These are phyloP conservation scores for Rutstroemia sp. DNA, from an alignment of 2,329 filamentous ascomycete species.

Conservation along the genomic window DNA sequence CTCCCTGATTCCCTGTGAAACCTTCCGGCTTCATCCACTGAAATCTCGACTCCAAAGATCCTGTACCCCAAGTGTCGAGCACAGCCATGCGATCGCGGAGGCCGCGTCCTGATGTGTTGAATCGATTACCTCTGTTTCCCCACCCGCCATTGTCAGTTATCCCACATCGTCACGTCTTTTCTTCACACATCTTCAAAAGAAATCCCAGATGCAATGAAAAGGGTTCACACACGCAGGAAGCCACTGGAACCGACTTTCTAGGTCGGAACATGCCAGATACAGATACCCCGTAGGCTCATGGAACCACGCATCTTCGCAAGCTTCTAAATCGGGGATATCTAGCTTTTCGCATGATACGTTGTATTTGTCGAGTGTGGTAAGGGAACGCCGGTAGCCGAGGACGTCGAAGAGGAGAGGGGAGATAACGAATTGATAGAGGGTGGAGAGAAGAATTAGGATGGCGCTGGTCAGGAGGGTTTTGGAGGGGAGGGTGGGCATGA, in stretches of 20 bases:
- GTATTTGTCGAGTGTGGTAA: constrained; percentile 30
- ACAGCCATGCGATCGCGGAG: constrained; percentile 21
- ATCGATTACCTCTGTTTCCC: constrained; percentile 14
- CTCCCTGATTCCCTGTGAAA: constrained; percentile 22
- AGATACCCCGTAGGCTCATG: constrained; percentile 23
- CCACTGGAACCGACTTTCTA: constrained; percentile 20
- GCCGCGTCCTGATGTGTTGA: constrained; percentile 22
- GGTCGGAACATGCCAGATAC: constrained; percentile 26
- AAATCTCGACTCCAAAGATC: constrained; percentile 17
- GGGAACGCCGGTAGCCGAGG: constrained; percentile 27
- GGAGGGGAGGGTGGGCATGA: constrained; percentile 11
- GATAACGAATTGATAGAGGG: constrained; percentile 29
- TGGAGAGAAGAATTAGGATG: constrained; percentile 17
- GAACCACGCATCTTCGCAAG: constrained; percentile 28
- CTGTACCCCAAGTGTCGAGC: constrained; percentile 21
- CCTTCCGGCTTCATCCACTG: constrained; percentile 19
- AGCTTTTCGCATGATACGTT: constrained; percentile 23
- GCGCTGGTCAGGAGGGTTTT: constrained; percentile 12
- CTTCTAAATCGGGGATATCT: constrained; percentile 21
- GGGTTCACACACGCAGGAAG: constrained; percentile 22
- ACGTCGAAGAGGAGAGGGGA: constrained; percentile 26
- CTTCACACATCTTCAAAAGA: too few species aligned
- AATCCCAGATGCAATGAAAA: background rate
- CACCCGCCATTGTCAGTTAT: too few species aligned
- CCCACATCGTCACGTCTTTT: too few species aligned